Evolutionary conservation across 805 yeast genomes (phyloP), one percentile per base, ranked within the genome.

Genomic region (Wickerhamiella occidentalis): DNA sequence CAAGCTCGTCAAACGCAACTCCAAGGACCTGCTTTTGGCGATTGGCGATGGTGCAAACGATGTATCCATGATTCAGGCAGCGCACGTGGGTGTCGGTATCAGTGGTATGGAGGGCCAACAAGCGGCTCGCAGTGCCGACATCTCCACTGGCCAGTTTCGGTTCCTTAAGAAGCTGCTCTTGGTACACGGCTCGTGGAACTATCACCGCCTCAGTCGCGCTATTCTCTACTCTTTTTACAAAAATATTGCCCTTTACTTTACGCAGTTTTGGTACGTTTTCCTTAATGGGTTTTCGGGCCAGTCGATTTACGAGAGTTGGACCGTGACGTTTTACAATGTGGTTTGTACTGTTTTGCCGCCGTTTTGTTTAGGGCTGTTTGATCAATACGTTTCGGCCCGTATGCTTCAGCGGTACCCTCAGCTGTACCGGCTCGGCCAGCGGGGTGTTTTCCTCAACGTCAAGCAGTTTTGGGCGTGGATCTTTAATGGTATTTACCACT

Each of bases 61-160:
- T 68, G 98, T 92, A 37, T 82, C 95, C 33, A 92, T 92, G 99
- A 92, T 92, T 56, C 98, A 92, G 66, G 97, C 98, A 13, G 98
- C 98, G 0, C 97, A 92, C 65, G 96, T 92, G 48, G 99, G 99
- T 54, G 95, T 92, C 21, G 99, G 99, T 63, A 94, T 92, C 54
- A 85, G 94, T 66, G 99, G 99, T 56, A 82, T 87, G 90, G 99
- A 92, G 68, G 99, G 99, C 57, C 87, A 88, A 86, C 99, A 92
- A 67, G 98, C 98, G 9, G 96, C 98, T 0, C 76, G 99, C 64
- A 82, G 94, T 64, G 97, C 99, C 0, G 99, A 92, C 71, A 79
- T 92, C 52, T 87, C 97, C 0, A 86, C 94, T 65, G 97, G 96
- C 0, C 97, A 92, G 64, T 92, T 92, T 74, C 80, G 80, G 63